A percentile compares a stretch with the other conserved stretches of the same genome.
phyloP scores from a whole-genome alignment of 75 land plant genomes.

The Cryptomeria japonica region DNA sequence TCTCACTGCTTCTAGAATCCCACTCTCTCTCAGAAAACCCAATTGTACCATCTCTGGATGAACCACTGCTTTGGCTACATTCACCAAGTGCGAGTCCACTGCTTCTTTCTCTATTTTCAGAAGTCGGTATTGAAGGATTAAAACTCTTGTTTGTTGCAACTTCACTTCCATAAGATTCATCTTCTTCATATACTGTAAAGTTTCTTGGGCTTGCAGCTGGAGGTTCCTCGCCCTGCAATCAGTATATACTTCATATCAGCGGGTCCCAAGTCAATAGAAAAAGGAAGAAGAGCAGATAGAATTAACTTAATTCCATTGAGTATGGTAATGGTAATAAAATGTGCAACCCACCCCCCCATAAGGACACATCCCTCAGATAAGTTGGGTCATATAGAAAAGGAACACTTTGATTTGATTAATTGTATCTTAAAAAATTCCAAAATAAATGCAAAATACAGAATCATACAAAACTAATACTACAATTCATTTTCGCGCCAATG shows the following conservation, averaged over 20 bases:
- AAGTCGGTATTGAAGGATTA: not conserved
- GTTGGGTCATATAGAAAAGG: not conserved
- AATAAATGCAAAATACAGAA: not conserved
- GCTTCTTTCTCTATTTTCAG: constrained; percentile 5
- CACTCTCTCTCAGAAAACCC: not conserved
- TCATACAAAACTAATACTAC: not conserved
- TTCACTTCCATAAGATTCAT: constrained; percentile 8
- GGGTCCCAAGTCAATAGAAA: not conserved
- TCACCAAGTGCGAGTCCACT: not conserved
- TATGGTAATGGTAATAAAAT: not conserved
- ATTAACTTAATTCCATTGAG: not conserved
- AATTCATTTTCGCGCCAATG: not conserved
- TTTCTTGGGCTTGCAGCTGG: not conserved
- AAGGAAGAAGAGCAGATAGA: not conserved
- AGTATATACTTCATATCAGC: not conserved
- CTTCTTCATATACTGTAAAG: not conserved
- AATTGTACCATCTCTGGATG: constrained; percentile 1
- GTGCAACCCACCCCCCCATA: not conserved
- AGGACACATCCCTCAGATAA: not conserved
- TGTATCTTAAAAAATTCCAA: not conserved
- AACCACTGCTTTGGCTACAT: not conserved
- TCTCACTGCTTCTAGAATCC: not conserved
- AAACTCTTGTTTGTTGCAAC: not conserved
- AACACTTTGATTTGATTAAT: not conserved
- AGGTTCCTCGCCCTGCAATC: constrained; percentile 5